These are phyloP conservation scores for Apostasia ramifera DNA, from an alignment of 106 monocot genomes.

Conservation along the genomic window DNA sequence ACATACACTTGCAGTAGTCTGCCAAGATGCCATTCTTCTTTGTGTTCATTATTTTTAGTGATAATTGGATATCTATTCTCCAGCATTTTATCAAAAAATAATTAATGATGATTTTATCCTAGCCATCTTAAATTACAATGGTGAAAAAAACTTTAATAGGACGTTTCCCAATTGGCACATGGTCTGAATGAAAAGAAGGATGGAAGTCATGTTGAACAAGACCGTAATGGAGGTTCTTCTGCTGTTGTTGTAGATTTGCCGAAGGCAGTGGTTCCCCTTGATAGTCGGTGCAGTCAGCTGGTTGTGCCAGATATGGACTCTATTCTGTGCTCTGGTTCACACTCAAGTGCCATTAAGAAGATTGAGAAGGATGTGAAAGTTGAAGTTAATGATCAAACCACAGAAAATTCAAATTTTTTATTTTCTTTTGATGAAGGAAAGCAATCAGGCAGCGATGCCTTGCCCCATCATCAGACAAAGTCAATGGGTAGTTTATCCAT, in stretches of 20 bases:
- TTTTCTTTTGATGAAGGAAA: slow-evolving; percentile 1
- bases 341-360: slow-evolving; percentile 9
- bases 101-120: neutral
- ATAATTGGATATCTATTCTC: neutral
- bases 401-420: slow-evolving; percentile 1
- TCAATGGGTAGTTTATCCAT: slow-evolving; percentile 3
- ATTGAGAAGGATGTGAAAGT: slow-evolving; percentile 25
- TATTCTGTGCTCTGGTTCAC: slow-evolving; percentile 14
- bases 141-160: slow-evolving; percentile 17
- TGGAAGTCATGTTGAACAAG: slow-evolving; percentile 16
- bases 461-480: slow-evolving; percentile 4
- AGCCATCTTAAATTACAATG: neutral
- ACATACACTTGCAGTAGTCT: too few relatives aligned
- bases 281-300: slow-evolving; percentile 1
- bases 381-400: slow-evolving; percentile 6
- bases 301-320: neutral
- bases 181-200: slow-evolving; percentile 34
- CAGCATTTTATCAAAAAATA: neutral
- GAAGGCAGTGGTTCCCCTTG: slow-evolving; percentile 7
- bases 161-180: slow-evolving; percentile 10
- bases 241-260: slow-evolving; percentile 14
- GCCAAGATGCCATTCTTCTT: too few relatives aligned
- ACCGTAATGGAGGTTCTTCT: slow-evolving; percentile 15
- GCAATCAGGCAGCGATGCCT: neutral
- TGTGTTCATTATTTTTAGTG: neutral